phyloP scores from a whole-genome alignment of 2,329 filamentous ascomycete genomes.

The Trichophyton rubrum region DNA sequence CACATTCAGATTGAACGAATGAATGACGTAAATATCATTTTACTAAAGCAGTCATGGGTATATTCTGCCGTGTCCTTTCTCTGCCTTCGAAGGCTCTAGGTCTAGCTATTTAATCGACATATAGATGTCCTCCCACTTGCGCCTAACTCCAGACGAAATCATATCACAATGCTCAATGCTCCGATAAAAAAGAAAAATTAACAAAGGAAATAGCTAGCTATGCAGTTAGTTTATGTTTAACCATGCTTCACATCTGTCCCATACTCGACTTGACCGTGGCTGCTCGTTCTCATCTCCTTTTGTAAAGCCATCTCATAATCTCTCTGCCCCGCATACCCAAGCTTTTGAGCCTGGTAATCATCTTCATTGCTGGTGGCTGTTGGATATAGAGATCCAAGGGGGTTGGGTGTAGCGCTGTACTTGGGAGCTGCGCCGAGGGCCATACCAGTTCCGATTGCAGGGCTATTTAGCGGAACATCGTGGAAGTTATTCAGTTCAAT shows the following conservation, averaged over 20 bases:
- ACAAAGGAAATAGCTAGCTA: constrained; percentile 1
- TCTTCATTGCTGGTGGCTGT: constrained; percentile 4
- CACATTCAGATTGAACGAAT: not conserved
- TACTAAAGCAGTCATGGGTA: not conserved
- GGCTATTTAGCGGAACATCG: constrained; percentile 28
- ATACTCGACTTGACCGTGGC: constrained; percentile 26
- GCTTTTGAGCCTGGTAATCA: constrained; percentile 30
- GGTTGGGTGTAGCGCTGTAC: constrained; percentile 16
- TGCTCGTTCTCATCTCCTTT: constrained; percentile 22
- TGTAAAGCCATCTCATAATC: constrained; percentile 22
- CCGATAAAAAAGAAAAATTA: not conserved
- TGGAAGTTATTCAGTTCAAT: constrained; percentile 22
- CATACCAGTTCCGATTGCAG: constrained; percentile 8
- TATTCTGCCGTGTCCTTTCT: not conserved
- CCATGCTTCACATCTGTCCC: constrained; percentile 23
- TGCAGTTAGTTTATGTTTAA: constrained; percentile 1
- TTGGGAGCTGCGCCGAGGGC: constrained; percentile 13
- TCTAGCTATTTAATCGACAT: not conserved
- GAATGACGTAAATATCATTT: not conserved
- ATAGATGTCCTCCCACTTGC: not conserved
- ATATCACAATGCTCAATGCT: not conserved
- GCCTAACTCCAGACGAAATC: not conserved
- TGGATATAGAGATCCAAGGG: not conserved
- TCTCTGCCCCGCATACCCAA: constrained; percentile 32
- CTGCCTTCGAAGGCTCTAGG: not conserved